Evolutionary conservation across 2,329 filamentous ascomycete species (phyloP).

Genomic region (Raffaelea deltoideospora): DNA sequence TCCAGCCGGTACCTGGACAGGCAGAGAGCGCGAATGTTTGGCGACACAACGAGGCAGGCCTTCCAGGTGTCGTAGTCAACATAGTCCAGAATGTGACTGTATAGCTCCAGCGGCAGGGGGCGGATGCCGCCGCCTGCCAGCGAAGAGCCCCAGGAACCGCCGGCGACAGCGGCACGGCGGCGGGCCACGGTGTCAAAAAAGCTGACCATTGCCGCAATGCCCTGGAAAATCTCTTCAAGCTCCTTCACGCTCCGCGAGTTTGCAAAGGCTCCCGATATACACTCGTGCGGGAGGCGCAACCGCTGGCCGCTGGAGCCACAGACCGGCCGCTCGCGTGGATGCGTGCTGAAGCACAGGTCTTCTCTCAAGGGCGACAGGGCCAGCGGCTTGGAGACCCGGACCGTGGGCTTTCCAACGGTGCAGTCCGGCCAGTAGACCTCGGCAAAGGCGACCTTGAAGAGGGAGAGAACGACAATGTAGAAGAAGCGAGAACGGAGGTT

Average conservation of each 20-base stretch:
- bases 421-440: neutral
- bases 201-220: slow-evolving; percentile 1
- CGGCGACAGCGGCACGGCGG: neutral
- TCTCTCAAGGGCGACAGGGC: neutral
- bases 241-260: no score
- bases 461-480: slow-evolving; percentile 1
- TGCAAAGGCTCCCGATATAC: neutral
- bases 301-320: neutral
- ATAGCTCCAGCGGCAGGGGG: slow-evolving; percentile 1
- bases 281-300: neutral
- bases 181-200: neutral
- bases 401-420: neutral
- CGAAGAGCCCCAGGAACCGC: neutral
- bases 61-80: slow-evolving; percentile 3
- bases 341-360: neutral
- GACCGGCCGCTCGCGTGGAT: slow-evolving; percentile 1
- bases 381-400: neutral
- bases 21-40: neutral
- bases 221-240: neutral
- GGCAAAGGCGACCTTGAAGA: slow-evolving; percentile 1
- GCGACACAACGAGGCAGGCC: slow-evolving; percentile 1
- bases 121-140: no score
- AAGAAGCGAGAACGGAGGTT: neutral
- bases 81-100: neutral
- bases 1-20: neutral